phyloP scores from a whole-genome alignment of 169 alveolate species.

The Cryptosporidium parvum region DNA sequence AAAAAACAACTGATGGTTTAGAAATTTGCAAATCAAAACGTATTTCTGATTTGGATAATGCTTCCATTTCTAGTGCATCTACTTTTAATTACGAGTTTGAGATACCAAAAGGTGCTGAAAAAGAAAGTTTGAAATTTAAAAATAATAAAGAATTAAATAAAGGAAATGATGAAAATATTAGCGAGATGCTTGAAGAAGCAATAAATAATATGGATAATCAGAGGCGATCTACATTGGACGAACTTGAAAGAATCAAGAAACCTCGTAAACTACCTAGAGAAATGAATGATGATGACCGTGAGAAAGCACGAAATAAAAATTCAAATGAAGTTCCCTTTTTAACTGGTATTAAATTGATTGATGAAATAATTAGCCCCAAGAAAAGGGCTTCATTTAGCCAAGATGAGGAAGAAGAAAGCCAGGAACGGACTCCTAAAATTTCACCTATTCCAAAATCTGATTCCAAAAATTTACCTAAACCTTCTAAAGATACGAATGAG shows the following conservation, averaged over 20 bases:
- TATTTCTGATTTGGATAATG: background rate
- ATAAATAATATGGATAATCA: background rate
- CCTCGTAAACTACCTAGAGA: background rate
- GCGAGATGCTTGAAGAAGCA: background rate
- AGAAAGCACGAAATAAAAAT: no score
- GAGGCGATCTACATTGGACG: no score
- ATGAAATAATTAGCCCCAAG: background rate
- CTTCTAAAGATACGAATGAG: background rate
- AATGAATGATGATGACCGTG: background rate
- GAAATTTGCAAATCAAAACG: background rate
- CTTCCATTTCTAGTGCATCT: slow-evolving; percentile 54
- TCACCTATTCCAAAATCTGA: background rate
- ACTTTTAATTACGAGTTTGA: slow-evolving; percentile 21
- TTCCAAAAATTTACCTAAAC: background rate
- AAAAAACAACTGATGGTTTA: background rate
- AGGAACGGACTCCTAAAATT: background rate
- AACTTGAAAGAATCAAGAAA: background rate
- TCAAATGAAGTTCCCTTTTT: background rate
- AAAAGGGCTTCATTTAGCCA: background rate
- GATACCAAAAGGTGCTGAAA: background rate
- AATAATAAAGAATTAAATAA: background rate
- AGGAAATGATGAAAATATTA: background rate
- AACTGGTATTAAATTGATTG: background rate
- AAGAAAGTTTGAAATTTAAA: background rate
- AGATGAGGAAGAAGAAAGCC: background rate